A percentile compares a stretch with the other conserved stretches of the same genome.
These are phyloP conservation scores for Wallacemonas sp. DNA, from an alignment of 208 protist genomes.

Conservation along the genomic window DNA sequence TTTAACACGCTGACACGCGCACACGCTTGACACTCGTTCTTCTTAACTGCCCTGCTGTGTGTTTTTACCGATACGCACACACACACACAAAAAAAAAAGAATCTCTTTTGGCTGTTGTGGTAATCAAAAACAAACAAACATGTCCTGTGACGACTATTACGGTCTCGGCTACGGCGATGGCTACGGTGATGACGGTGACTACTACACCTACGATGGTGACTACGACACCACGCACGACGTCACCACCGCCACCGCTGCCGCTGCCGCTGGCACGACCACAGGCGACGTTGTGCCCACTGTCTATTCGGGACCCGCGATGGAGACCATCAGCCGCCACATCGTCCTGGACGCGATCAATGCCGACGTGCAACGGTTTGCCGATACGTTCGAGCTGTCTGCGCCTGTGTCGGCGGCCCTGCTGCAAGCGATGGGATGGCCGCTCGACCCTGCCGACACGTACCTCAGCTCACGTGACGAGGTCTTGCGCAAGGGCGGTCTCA, in stretches of 20 bases:
- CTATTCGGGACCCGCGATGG: neutral
- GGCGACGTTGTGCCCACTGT: too few relatives aligned
- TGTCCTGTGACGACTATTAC: neutral
- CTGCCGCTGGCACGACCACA: neutral
- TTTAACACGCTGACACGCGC: too few relatives aligned
- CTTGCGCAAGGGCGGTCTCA: neutral
- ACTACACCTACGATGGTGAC: conserved; percentile 27
- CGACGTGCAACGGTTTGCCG: neutral
- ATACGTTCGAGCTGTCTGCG: neutral
- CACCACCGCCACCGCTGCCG: too few relatives aligned
- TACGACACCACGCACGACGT: conserved; percentile 18
- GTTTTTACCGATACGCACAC: too few relatives aligned
- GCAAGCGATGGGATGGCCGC: neutral
- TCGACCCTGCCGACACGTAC: conserved; percentile 1
- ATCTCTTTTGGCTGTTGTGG: too few relatives aligned
- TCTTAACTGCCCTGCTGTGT: too few relatives aligned
- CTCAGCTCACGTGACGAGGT: neutral
- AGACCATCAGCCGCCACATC: neutral
- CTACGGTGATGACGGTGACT: conserved; percentile 5
- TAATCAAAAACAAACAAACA: too few relatives aligned
- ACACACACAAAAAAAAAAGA: too few relatives aligned
- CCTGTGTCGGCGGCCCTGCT: neutral
- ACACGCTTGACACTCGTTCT: too few relatives aligned
- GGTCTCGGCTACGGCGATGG: neutral
- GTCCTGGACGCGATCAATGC: neutral